Evolutionary conservation across 441 rosid genomes (phyloP).

Genomic region (Erodium trifolium): DNA sequence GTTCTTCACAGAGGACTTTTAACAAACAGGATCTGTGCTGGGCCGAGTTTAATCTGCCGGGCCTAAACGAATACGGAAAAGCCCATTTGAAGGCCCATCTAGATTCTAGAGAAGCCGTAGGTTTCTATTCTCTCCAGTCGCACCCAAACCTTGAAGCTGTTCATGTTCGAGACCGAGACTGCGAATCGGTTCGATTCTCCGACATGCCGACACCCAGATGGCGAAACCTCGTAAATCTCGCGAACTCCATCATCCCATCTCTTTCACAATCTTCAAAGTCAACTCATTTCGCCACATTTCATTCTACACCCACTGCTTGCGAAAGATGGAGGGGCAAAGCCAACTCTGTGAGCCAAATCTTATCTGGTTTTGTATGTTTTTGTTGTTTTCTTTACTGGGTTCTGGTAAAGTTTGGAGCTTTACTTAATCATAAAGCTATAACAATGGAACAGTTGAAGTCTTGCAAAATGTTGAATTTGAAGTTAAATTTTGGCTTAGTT

Average conservation of each 20-base stretch:
- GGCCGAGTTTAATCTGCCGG: too few relatives aligned
- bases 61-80: too few relatives aligned
- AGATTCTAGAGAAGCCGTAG: background rate
- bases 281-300: constrained; percentile 29
- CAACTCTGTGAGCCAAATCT: constrained; percentile 30
- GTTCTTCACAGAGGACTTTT: background rate
- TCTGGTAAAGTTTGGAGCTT: background rate
- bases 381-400: background rate
- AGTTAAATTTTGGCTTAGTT: background rate
- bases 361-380: background rate
- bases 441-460: background rate
- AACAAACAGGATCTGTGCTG: background rate
- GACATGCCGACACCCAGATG: constrained; percentile 52
- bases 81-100: too few relatives aligned
- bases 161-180: background rate
- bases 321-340: constrained; percentile 45
- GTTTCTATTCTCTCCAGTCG: background rate
- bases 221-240: constrained; percentile 23
- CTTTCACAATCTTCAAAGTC: constrained; percentile 19
- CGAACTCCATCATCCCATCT: constrained; percentile 26
- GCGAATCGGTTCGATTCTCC: constrained; percentile 9
- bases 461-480: background rate
- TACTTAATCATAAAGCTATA: background rate
- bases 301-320: constrained; percentile 37
- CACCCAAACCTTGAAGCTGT: background rate